These are phyloP conservation scores for Boletus vinaceobasis DNA, from an alignment of 768 basidiomycete species.

Conservation along the genomic window DNA sequence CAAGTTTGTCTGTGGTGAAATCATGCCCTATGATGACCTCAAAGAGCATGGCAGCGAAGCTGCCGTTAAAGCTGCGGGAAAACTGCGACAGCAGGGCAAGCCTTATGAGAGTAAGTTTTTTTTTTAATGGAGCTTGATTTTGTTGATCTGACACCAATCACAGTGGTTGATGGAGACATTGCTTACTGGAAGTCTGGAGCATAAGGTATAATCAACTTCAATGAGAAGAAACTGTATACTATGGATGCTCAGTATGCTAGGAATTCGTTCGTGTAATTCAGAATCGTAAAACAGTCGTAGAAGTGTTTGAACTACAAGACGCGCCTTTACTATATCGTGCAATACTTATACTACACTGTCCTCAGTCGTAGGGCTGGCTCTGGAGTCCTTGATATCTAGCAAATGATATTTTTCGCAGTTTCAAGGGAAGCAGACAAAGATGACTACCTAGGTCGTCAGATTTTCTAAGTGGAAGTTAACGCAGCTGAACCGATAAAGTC, in stretches of 20 bases:
- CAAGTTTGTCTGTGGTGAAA: constrained; percentile 97
- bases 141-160: constrained; percentile 4
- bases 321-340: neutral
- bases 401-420: neutral
- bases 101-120: constrained; percentile 81
- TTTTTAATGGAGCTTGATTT: neutral
- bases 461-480: neutral
- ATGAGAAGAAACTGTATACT: constrained; percentile 6
- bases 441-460: neutral
- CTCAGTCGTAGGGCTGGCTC: neutral
- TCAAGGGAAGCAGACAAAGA: neutral
- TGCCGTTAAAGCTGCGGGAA: constrained; percentile 92
- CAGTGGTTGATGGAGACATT: constrained; percentile 87
- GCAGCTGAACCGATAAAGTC: neutral
- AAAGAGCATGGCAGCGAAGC: constrained; percentile 88
- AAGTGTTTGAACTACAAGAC: neutral
- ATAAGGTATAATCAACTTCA: constrained; percentile 14
- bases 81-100: constrained; percentile 93
- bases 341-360: too few relatives aligned
- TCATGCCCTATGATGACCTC: constrained; percentile 89
- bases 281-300: neutral
- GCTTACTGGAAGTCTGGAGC: constrained; percentile 88
- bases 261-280: constrained; percentile 12
- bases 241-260: constrained; percentile 9
- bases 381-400: neutral